These are phyloP conservation scores for Collybiopsis luxurians DNA, from an alignment of 768 basidiomycete genomes.

Conservation along the genomic window DNA sequence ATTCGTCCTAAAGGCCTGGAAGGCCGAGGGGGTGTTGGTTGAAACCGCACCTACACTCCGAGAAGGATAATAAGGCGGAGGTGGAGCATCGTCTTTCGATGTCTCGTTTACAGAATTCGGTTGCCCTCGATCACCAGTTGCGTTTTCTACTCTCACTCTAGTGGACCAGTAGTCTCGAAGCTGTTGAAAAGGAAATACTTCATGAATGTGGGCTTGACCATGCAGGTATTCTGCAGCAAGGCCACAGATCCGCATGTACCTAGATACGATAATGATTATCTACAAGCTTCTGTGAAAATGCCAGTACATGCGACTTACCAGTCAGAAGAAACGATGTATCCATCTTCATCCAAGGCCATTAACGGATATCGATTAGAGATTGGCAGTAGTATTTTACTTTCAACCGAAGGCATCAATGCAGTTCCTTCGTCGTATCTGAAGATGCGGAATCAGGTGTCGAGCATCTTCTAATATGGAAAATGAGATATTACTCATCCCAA, in stretches of 20 bases:
- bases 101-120: too few relatives aligned
- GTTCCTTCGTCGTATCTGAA: conserved; percentile 70
- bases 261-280: background rate
- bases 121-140: too few relatives aligned
- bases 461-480: too few relatives aligned
- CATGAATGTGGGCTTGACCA: conserved; percentile 55
- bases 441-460: background rate
- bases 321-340: conserved; percentile 71
- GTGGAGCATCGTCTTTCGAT: conserved; percentile 50
- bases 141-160: conserved; percentile 15
- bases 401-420: conserved; percentile 71
- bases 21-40: too few relatives aligned
- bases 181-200: conserved; percentile 66
- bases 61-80: conserved; percentile 55
- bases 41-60: background rate
- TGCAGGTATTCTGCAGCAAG: conserved; percentile 67
- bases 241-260: conserved; percentile 74
- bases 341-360: conserved; percentile 75
- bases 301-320: conserved; percentile 38
- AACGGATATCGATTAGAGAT: conserved; percentile 55
- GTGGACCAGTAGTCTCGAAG: conserved; percentile 71
- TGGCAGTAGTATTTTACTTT: conserved; percentile 57
- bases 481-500: conserved; percentile 69
- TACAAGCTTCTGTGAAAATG: background rate
- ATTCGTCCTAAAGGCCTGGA: too few relatives aligned